Conservation (phyloP, 2,329 filamentous ascomycete species). For the Cladosporium phlei region DNA sequence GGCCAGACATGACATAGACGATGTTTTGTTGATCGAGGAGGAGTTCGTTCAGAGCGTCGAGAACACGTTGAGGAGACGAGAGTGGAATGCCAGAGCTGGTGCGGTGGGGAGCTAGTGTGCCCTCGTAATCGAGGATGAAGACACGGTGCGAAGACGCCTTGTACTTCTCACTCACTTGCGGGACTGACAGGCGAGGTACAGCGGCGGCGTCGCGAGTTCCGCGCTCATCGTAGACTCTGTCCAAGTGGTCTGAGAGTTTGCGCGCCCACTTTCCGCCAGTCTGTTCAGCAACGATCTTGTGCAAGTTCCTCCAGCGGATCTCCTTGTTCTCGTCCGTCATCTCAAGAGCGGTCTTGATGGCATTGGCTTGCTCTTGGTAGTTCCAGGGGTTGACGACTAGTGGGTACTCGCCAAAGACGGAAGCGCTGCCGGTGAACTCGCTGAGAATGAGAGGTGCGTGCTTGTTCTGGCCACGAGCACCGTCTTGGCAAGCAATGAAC, state of each 20-base stretch:
- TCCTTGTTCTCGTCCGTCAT: constrained; percentile 73
- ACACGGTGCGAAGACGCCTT: constrained; percentile 62
- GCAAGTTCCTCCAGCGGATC: constrained; percentile 67
- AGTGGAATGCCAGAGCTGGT: constrained; percentile 79
- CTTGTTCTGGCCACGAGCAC: constrained; percentile 68
- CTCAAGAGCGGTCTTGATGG: constrained; percentile 76
- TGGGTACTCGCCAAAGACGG: constrained; percentile 74
- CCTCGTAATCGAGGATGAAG: constrained; percentile 91
- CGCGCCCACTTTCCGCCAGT: constrained; percentile 83
- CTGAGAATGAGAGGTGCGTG: constrained; percentile 86
- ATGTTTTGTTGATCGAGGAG: constrained; percentile 74
- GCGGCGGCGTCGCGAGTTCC: constrained; percentile 78
- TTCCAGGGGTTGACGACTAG: constrained; percentile 94
- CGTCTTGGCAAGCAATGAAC: constrained; percentile 89
- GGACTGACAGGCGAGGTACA: constrained; percentile 76
- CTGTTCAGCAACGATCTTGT: constrained; percentile 69
- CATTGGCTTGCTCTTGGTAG: constrained; percentile 79
- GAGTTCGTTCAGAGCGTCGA: constrained; percentile 77
- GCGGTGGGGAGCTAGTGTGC: constrained; percentile 82
- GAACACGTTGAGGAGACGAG: constrained; percentile 77
- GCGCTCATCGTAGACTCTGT: constrained; percentile 76
- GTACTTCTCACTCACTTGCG: constrained; percentile 62
- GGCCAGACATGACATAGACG: constrained; percentile 90
- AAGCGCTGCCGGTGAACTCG: constrained; percentile 90
- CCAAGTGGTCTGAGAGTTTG: constrained; percentile 66